phyloP scores from a whole-genome alignment of 2,329 filamentous ascomycete species.

The Colletotrichum lindemuthianum region DNA sequence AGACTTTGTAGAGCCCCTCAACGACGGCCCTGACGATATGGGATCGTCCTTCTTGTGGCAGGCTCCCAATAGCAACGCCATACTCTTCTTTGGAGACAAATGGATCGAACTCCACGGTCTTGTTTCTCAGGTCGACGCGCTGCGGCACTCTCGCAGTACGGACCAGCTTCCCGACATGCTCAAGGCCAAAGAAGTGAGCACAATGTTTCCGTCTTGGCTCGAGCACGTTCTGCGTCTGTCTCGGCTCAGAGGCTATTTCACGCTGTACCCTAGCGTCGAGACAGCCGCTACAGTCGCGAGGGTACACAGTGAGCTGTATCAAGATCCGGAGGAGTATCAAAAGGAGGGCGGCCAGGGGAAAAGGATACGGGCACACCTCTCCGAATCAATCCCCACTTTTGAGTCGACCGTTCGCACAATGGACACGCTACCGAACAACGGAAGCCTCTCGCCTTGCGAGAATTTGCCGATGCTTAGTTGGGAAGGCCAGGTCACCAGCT shows the following conservation, averaged over 20 bases:
- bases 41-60: slow-evolving; percentile 82
- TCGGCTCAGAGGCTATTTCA: slow-evolving; percentile 78
- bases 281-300: slow-evolving; percentile 69
- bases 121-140: slow-evolving; percentile 70
- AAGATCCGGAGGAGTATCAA: slow-evolving; percentile 75
- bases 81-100: slow-evolving; percentile 83
- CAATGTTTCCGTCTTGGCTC: slow-evolving; percentile 78
- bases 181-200: slow-evolving; percentile 69
- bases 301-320: slow-evolving; percentile 80
- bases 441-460: slow-evolving; percentile 53
- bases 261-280: slow-evolving; percentile 77
- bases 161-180: slow-evolving; percentile 52
- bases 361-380: slow-evolving; percentile 40
- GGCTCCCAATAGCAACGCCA: slow-evolving; percentile 82
- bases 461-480: slow-evolving; percentile 71
- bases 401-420: slow-evolving; percentile 57
- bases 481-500: slow-evolving; percentile 63
- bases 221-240: slow-evolving; percentile 83
- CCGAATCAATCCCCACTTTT: slow-evolving; percentile 36
- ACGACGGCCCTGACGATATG: slow-evolving; percentile 44
- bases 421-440: slow-evolving; percentile 57
- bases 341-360: slow-evolving; percentile 38
- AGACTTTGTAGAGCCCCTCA: slow-evolving; percentile 58
- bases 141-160: slow-evolving; percentile 45
- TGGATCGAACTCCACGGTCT: slow-evolving; percentile 90